Evolutionary conservation across 2,329 filamentous ascomycete species (phyloP).

Genomic region (Hypoxylon sp.): DNA sequence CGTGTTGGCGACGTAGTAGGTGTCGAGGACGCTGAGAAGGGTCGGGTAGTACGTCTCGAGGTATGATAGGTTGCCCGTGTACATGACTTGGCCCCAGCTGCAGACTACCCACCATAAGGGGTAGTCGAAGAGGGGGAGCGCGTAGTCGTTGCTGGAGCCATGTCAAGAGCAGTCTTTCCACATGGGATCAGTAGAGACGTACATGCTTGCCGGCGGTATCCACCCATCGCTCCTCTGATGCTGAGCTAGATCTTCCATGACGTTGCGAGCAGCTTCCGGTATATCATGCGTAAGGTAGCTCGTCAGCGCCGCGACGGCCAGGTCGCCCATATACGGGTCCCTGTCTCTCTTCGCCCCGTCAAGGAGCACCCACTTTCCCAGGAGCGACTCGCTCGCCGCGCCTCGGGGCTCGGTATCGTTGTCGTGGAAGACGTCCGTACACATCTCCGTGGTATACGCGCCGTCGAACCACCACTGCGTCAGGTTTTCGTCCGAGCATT

Average conservation of each 20-base stretch:
- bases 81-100: constrained; percentile 61
- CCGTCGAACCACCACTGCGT: constrained; percentile 66
- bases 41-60: constrained; percentile 56
- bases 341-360: constrained; percentile 66
- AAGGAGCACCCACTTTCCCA: constrained; percentile 60
- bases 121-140: constrained; percentile 63
- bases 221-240: constrained; percentile 64
- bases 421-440: constrained; percentile 58
- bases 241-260: constrained; percentile 61
- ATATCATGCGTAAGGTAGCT: constrained; percentile 61
- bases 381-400: constrained; percentile 57
- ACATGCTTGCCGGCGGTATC: constrained; percentile 67
- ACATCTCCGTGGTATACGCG: constrained; percentile 64
- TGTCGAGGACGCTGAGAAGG: constrained; percentile 57
- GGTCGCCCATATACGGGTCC: constrained; percentile 65
- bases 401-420: constrained; percentile 63
- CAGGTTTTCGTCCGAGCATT: constrained; percentile 62
- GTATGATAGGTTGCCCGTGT: constrained; percentile 60
- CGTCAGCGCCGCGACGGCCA: constrained; percentile 62
- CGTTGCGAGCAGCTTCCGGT: constrained; percentile 56
- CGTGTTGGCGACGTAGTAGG: constrained; percentile 59
- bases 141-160: constrained; percentile 56
- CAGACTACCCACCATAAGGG: constrained; percentile 65
- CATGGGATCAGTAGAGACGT: constrained; percentile 7
- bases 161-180: too few relatives aligned